Conservation (phyloP, 2,329 filamentous ascomycete species). For the Paecilomyces sp. region DNA sequence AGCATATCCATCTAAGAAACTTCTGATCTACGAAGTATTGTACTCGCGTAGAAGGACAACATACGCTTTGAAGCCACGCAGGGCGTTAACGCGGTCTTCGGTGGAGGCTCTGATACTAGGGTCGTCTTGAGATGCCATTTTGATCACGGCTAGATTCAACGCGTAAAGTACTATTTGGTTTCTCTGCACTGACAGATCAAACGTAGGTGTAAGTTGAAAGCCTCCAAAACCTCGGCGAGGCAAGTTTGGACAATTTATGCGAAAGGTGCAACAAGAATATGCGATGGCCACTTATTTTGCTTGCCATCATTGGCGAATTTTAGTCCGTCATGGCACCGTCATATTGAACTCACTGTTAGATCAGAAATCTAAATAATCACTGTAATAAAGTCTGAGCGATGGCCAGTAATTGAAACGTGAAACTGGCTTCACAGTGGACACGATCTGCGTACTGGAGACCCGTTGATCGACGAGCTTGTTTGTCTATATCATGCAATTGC, state of each 20-base stretch:
- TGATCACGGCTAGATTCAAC: not conserved
- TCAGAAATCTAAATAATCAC: not conserved
- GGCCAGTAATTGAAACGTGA: not conserved
- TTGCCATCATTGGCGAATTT: not conserved
- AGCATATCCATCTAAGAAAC: too few species aligned
- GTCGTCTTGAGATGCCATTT: slow-evolving; percentile 7
- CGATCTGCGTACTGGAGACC: not conserved
- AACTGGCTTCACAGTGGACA: not conserved
- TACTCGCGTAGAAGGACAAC: not conserved
- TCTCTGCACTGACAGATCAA: not conserved
- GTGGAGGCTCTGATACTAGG: slow-evolving; percentile 6
- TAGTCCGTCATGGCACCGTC: slow-evolving; percentile 3
- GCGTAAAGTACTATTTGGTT: not conserved
- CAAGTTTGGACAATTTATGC: not conserved
- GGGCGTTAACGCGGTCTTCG: slow-evolving; percentile 9
- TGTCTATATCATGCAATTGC: not conserved
- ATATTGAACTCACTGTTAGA: not conserved
- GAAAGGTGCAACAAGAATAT: not conserved
- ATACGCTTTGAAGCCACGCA: slow-evolving; percentile 12
- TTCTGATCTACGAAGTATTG: too few species aligned
- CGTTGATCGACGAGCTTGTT: not conserved
- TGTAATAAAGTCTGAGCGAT: not conserved
- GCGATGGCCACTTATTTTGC: not conserved
- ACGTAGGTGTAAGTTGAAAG: not conserved
- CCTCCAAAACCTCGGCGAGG: not conserved